Conservation (phyloP, 2,329 filamentous ascomycete genomes). For the Fusarium tuaranense region DNA sequence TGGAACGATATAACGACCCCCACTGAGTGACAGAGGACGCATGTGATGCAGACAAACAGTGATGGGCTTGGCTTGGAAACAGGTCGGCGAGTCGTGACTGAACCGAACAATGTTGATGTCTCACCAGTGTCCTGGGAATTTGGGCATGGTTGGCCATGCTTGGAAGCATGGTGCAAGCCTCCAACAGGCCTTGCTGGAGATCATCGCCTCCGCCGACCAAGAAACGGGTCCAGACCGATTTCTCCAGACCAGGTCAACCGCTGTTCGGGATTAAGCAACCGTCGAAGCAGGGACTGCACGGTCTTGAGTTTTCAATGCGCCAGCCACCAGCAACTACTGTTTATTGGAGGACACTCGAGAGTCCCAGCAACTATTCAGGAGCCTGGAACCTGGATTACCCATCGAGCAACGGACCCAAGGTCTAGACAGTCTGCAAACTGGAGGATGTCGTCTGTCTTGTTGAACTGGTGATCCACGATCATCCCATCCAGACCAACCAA, state of each 20-base stretch:
- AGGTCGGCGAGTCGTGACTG: slow-evolving; percentile 1
- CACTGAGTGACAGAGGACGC: slow-evolving; percentile 8
- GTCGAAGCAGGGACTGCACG: slow-evolving; percentile 33
- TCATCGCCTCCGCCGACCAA: slow-evolving; percentile 3
- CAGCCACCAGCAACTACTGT: slow-evolving; percentile 10
- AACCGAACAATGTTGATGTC: slow-evolving; percentile 4
- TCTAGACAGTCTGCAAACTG: neutral
- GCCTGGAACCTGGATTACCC: slow-evolving; percentile 15
- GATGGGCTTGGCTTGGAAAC: neutral
- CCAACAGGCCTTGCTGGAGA: neutral
- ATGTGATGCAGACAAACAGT: neutral
- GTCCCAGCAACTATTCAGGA: slow-evolving; percentile 21
- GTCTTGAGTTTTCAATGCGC: slow-evolving; percentile 37
- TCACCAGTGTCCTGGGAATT: slow-evolving; percentile 4
- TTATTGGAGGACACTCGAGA: slow-evolving; percentile 14
- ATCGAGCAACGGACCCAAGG: neutral
- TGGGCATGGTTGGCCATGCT: slow-evolving; percentile 8
- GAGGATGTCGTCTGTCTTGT: neutral
- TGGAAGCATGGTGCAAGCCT: slow-evolving; percentile 6
- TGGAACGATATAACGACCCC: slow-evolving; percentile 9
- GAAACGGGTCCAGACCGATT: slow-evolving; percentile 13
- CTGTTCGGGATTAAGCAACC: slow-evolving; percentile 21
- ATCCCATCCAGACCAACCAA: neutral
- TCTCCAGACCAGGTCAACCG: slow-evolving; percentile 11
- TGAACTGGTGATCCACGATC: neutral